Percentiles rank a stretch among this genome's conserved stretches.
Conservation (phyloP, 345 rosid genomes). For the Populus ilicifolia region DNA sequence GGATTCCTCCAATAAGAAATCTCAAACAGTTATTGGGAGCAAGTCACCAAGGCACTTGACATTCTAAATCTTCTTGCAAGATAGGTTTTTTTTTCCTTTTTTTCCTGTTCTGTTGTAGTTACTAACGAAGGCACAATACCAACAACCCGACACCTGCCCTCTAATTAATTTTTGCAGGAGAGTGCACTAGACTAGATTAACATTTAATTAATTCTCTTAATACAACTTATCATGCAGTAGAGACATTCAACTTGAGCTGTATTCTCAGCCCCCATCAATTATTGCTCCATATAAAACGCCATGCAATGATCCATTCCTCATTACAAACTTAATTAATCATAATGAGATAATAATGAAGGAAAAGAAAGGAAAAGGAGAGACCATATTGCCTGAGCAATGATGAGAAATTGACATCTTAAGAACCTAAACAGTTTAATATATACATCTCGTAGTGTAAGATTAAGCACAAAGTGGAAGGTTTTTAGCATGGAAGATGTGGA, state of each 20-base stretch:
- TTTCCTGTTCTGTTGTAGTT: too few relatives aligned
- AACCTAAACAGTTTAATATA: not conserved
- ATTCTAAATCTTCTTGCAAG: not conserved
- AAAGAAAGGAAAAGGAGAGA: not conserved
- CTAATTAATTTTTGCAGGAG: not conserved
- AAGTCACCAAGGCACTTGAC: not conserved
- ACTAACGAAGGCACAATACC: not conserved
- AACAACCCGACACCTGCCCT: not conserved
- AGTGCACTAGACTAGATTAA: not conserved
- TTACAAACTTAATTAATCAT: slow-evolving; percentile 6
- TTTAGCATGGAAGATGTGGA: not conserved
- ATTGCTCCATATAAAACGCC: not conserved
- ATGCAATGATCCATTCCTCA: slow-evolving; percentile 2
- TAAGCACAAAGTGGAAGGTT: not conserved
- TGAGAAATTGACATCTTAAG: slow-evolving; percentile 4
- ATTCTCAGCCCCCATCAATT: not conserved
- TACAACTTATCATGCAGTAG: not conserved
- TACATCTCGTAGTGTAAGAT: not conserved
- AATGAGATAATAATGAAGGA: slow-evolving; percentile 4
- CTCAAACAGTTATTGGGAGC: not conserved
- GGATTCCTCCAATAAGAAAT: not conserved
- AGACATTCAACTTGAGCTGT: not conserved
- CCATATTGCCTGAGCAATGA: slow-evolving; percentile 16
- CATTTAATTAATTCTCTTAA: not conserved
- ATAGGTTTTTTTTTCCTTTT: too few relatives aligned